Evolutionary conservation across 2,329 filamentous ascomycete species (phyloP).

Genomic region (Alternaria sp.): DNA sequence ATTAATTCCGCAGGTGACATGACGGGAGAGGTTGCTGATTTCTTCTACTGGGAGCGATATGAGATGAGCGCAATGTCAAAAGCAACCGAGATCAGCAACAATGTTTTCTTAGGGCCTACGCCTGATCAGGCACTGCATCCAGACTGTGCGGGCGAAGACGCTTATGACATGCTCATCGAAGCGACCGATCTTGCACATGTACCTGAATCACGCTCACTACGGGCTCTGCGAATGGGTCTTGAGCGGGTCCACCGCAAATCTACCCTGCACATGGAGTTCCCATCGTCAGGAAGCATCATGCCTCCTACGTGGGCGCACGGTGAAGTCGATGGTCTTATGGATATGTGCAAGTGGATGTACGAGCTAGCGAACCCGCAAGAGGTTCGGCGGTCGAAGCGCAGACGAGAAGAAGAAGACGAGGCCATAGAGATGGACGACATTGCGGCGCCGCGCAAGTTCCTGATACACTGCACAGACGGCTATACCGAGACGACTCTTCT

Average conservation of each 20-base stretch:
- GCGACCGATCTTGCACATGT: constrained; percentile 85
- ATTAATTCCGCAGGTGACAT: constrained; percentile 74
- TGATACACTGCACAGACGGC: constrained; percentile 93
- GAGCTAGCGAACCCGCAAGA: constrained; percentile 74
- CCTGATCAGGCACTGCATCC: constrained; percentile 69
- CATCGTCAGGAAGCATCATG: constrained; percentile 91
- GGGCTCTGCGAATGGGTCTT: constrained; percentile 66
- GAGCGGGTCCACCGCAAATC: constrained; percentile 54
- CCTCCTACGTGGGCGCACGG: constrained; percentile 82
- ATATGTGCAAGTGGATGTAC: constrained; percentile 90
- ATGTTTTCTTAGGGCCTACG: constrained; percentile 90
- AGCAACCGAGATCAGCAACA: constrained; percentile 85
- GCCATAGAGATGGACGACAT: constrained; percentile 63
- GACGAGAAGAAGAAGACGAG: constrained; percentile 58
- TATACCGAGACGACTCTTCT: constrained; percentile 95
- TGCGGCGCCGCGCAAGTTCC: constrained; percentile 67
- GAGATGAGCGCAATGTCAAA: constrained; percentile 96
- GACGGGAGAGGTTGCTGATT: constrained; percentile 84
- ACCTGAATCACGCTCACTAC: constrained; percentile 72
- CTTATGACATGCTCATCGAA: constrained; percentile 87
- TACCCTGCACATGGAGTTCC: constrained; percentile 77
- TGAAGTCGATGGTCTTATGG: constrained; percentile 84
- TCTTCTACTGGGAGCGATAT: constrained; percentile 84
- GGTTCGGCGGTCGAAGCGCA: constrained; percentile 52
- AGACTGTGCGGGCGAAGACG: constrained; percentile 55